A percentile compares a stretch with the other conserved stretches of the same genome.
phyloP scores from a whole-genome alignment of 2,329 filamentous ascomycete genomes.

The Bertia moriformis region DNA sequence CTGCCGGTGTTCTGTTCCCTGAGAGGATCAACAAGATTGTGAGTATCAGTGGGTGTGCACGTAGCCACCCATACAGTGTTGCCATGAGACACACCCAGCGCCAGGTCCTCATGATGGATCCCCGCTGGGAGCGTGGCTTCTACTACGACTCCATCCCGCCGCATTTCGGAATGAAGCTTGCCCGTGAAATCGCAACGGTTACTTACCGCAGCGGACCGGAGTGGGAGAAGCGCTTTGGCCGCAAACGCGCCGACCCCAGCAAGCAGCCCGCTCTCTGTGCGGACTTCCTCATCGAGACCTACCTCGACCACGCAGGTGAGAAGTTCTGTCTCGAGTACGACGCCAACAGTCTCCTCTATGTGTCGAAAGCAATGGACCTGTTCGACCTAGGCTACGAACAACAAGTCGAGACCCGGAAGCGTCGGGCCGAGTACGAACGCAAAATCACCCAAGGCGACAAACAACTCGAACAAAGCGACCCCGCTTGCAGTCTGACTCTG shows the following conservation, averaged over 20 bases:
- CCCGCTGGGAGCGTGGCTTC: constrained; percentile 88
- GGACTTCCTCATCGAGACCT: constrained; percentile 95
- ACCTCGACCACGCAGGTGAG: constrained; percentile 92
- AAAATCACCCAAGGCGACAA: constrained; percentile 34
- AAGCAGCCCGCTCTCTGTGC: constrained; percentile 89
- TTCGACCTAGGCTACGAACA: constrained; percentile 74
- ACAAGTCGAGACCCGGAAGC: constrained; percentile 44
- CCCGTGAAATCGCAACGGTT: constrained; percentile 90
- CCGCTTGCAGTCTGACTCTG: constrained; percentile 65
- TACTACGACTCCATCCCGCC: constrained; percentile 83
- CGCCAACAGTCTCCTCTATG: constrained; percentile 85
- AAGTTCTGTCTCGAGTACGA: constrained; percentile 97
- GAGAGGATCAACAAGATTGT: constrained; percentile 69
- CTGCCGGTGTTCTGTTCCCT: constrained; percentile 71
- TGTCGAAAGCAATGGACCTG: constrained; percentile 97
- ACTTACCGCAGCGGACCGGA: constrained; percentile 93
- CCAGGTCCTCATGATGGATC: constrained; percentile 98
- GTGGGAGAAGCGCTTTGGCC: constrained; percentile 90
- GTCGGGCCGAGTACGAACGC: constrained; percentile 45
- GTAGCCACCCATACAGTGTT: constrained; percentile 93
- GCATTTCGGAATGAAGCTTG: constrained; percentile 94
- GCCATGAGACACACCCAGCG: constrained; percentile 96
- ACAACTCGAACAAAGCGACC: constrained; percentile 17
- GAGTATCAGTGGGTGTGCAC: constrained; percentile 82
- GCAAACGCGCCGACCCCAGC: constrained; percentile 69